A percentile compares a stretch with the other conserved stretches of the same genome.
Conservation (phyloP, 2,329 filamentous ascomycete genomes). For the Ophiostoma novo-ulmi region DNA sequence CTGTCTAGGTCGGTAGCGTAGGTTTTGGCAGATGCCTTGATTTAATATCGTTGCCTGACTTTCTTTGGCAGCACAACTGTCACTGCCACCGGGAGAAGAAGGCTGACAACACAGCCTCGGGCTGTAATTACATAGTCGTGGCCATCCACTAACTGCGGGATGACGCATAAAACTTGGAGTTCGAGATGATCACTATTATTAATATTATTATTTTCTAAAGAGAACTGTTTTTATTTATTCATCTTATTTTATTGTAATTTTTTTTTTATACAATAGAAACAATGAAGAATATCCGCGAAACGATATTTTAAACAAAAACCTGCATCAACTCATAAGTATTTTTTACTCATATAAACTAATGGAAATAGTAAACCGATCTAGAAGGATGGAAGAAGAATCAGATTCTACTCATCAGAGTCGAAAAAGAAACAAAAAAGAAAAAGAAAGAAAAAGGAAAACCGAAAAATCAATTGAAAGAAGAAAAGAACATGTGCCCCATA, state of each 20-base stretch:
- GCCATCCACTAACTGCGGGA: not conserved
- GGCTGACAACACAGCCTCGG: constrained; percentile 10
- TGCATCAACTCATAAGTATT: not conserved
- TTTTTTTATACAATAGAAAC: too few relatives aligned
- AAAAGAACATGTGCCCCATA: not conserved
- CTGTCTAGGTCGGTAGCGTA: not conserved
- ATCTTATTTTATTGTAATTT: too few relatives aligned
- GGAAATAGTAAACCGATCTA: not conserved
- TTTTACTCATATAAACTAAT: not conserved
- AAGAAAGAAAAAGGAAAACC: not conserved
- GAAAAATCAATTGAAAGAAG: not conserved
- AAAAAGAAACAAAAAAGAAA: not conserved
- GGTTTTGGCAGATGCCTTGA: not conserved
- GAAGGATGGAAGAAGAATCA: not conserved
- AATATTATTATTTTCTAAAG: too few relatives aligned
- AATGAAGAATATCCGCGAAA: too few relatives aligned
- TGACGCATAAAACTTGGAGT: not conserved
- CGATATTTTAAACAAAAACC: not conserved
- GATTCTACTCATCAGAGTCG: not conserved
- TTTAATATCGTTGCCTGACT: not conserved
- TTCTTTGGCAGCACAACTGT: not conserved
- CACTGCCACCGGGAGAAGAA: not conserved
- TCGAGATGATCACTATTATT: not conserved
- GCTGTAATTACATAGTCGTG: not conserved
- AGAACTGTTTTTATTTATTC: too few relatives aligned